Evolutionary conservation across 139 green algal genomes (phyloP).

Genomic region (Volvox africanus): DNA sequence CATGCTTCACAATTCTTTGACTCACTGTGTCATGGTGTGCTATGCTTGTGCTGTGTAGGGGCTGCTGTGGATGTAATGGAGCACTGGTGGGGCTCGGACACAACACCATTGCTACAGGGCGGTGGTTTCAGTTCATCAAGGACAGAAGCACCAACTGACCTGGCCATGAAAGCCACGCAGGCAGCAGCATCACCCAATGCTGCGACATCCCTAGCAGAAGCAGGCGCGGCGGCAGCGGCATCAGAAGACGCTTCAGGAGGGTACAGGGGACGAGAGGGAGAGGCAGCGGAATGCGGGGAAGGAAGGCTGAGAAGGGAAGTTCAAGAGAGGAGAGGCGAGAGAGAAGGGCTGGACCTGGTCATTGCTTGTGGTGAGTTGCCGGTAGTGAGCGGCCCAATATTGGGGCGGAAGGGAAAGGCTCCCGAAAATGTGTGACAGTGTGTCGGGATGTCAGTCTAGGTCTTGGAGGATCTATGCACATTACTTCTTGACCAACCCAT

Average conservation of each 20-base stretch:
- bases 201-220: background rate
- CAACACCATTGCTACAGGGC: slow-evolving; percentile 17
- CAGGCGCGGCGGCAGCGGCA: background rate
- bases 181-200: background rate
- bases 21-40: no score
- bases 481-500: no score
- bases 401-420: no score
- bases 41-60: background rate
- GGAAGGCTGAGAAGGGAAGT: no score
- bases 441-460: no score
- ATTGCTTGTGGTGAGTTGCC: slow-evolving; percentile 62
- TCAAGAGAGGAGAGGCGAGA: background rate
- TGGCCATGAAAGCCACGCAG: background rate
- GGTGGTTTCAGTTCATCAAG: background rate
- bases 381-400: background rate
- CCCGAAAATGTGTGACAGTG: no score
- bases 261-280: background rate
- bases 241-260: background rate
- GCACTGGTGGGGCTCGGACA: slow-evolving; percentile 60
- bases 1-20: no score
- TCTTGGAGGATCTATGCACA: no score
- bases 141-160: background rate
- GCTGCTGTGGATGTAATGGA: slow-evolving; percentile 45
- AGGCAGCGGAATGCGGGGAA: background rate
- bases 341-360: slow-evolving; percentile 60